Evolutionary conservation across 257 asterid species (phyloP), one percentile per base, ranked within the genome.

Genomic region (Marsdenia floribunda): DNA sequence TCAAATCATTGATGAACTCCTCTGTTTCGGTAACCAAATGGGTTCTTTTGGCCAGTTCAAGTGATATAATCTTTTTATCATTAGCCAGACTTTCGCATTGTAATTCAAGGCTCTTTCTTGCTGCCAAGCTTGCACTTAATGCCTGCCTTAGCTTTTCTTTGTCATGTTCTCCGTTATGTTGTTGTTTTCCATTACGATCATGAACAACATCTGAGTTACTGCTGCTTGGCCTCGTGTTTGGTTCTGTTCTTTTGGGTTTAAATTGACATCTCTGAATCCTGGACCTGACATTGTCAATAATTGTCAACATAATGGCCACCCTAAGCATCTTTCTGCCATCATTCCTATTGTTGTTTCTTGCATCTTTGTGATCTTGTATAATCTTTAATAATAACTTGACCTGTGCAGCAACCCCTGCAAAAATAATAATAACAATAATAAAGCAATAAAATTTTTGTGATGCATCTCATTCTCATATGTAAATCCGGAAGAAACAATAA

Each of bases 301-400:
- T 92, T 4, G 97, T 85, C 87, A 92, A 83, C 93, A 92, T 92
- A 35, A 93, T 88, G 22, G 94, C 96, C 77, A 92, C 97, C 86
- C 97, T 86, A 70, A 92, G 86, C 92, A 86, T 90, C 75, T 92
- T 86, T 13, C 96, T 70, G 60, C 88, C 83, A 82, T 89, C 96
- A 11, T 81, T 85, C 33, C 78, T 81, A 61, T 82, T 87, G 73
- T 83, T 88, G 37, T 80, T 75, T 65, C 89, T 87, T 11, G 92
- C 92, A 40, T 85, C 87, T 82, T 90, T 86, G 81, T 92, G 97
- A 35, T 90, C 97, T 73, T 92, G 86, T 75, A 90, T 88, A 46
- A 92, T 83, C 75, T 92, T 90, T 73, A 92, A 64, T 6, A 92
- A 70, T 52, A 92, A 72, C 82, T 89, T 89, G 37, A 90, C 77